Conservation (phyloP, 2,329 filamentous ascomycete species). For the Aspergillus sp. region DNA sequence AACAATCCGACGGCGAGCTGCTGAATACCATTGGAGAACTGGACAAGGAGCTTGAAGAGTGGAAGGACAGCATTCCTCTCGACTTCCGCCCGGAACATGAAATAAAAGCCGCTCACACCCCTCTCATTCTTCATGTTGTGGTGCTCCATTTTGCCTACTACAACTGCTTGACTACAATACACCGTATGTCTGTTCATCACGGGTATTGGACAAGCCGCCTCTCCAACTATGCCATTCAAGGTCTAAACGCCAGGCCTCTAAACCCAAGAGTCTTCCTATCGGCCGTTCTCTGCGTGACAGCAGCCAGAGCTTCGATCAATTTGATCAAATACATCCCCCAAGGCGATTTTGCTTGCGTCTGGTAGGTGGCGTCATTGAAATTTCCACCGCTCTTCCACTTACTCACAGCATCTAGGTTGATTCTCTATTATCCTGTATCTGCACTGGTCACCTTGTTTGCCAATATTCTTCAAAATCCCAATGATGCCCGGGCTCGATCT, state of each 20-base stretch:
- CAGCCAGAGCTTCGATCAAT: conserved; percentile 88
- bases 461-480: conserved; percentile 92
- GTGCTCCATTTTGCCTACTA: conserved; percentile 97
- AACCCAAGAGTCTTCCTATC: conserved; percentile 95
- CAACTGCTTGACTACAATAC: conserved; percentile 95
- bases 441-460: conserved; percentile 93
- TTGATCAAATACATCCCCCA: conserved; percentile 95
- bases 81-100: conserved; percentile 97
- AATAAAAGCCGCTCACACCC: conserved; percentile 88
- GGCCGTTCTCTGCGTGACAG: conserved; percentile 86
- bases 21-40: conserved; percentile 95
- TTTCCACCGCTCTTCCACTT: conserved; percentile 4
- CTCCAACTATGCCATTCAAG: conserved; percentile 93
- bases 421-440: conserved; percentile 94
- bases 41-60: conserved; percentile 84
- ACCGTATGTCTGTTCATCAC: conserved; percentile 97
- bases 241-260: conserved; percentile 82
- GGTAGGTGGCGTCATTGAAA: conserved; percentile 58
- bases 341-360: conserved; percentile 91
- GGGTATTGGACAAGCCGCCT: conserved; percentile 96
- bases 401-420: conserved; percentile 58
- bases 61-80: conserved; percentile 93
- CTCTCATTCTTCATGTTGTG: conserved; percentile 90
- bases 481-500: conserved; percentile 81
- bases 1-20: conserved; percentile 87